Evolutionary conservation across 768 basidiomycete species (phyloP).

Genomic region (Flagelloscypha sp.): DNA sequence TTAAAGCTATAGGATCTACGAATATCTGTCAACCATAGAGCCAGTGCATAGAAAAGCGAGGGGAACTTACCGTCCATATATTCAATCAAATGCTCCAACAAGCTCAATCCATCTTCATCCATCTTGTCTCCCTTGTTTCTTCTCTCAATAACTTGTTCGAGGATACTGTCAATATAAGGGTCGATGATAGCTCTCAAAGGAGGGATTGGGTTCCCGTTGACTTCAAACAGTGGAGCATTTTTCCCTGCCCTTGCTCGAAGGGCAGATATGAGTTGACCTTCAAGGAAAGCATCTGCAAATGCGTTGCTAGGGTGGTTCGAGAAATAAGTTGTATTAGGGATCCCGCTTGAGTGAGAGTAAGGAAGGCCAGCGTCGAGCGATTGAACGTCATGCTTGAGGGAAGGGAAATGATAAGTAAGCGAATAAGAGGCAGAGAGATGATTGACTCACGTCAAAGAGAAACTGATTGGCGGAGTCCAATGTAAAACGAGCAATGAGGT

Average conservation of each 20-base stretch:
- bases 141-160: slow-evolving; percentile 20
- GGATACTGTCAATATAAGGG: slow-evolving; percentile 19
- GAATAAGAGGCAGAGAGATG: slow-evolving; percentile 14
- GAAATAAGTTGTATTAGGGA: slow-evolving; percentile 13
- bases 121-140: slow-evolving; percentile 13
- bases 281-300: slow-evolving; percentile 23
- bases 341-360: slow-evolving; percentile 16
- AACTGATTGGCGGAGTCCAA: slow-evolving; percentile 53
- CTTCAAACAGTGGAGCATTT: slow-evolving; percentile 23
- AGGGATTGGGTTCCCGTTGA: slow-evolving; percentile 17
- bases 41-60: no score
- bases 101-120: no score
- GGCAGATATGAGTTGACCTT: slow-evolving; percentile 20
- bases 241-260: slow-evolving; percentile 27
- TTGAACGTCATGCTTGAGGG: slow-evolving; percentile 26
- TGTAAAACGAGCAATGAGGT: slow-evolving; percentile 35
- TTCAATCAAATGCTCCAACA: no score
- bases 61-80: no score
- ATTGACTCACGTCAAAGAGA: slow-evolving; percentile 35
- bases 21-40: no score
- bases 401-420: no score
- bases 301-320: slow-evolving; percentile 20
- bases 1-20: slow-evolving; percentile 24
- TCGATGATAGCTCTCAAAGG: slow-evolving; percentile 22
- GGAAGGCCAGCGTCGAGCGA: slow-evolving; percentile 21